phyloP scores from a whole-genome alignment of 129 eudicot genomes.

The Saussurea involucrata region DNA sequence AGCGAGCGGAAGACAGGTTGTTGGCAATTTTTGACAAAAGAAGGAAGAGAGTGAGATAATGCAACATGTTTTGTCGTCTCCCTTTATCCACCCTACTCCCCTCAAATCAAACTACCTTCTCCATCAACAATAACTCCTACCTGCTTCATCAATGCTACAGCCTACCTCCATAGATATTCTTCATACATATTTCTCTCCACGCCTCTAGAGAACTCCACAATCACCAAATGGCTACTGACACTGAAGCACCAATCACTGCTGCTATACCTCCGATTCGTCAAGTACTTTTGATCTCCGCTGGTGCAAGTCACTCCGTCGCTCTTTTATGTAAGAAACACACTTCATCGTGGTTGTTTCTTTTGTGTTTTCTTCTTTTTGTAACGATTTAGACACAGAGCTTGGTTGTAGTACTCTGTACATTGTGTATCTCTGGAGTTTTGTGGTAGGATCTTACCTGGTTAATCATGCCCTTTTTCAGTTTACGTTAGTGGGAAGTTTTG shows the following conservation, averaged over 20 bases:
- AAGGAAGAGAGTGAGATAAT: neutral
- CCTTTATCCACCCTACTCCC: neutral
- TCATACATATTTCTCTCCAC: neutral
- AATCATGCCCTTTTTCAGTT: neutral
- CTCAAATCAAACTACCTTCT: neutral
- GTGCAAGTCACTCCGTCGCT: constrained; percentile 96
- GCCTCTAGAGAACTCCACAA: neutral
- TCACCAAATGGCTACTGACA: constrained; percentile 11
- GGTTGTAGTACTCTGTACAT: neutral
- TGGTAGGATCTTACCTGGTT: neutral
- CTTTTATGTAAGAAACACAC: constrained; percentile 58
- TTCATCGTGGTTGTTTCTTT: neutral
- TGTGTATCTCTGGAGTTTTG: neutral
- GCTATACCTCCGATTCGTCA: constrained; percentile 33
- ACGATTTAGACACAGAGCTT: neutral
- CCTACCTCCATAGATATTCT: neutral
- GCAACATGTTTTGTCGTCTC: neutral
- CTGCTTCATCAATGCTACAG: neutral
- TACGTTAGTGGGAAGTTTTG: neutral
- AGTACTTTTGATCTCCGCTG: constrained; percentile 73
- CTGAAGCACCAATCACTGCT: neutral
- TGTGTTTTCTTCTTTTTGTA: neutral
- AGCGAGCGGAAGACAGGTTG: neutral
- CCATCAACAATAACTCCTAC: neutral
- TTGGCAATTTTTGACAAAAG: neutral